These are phyloP conservation scores for Jaapia argillacea DNA, from an alignment of 768 basidiomycete species.

Conservation along the genomic window DNA sequence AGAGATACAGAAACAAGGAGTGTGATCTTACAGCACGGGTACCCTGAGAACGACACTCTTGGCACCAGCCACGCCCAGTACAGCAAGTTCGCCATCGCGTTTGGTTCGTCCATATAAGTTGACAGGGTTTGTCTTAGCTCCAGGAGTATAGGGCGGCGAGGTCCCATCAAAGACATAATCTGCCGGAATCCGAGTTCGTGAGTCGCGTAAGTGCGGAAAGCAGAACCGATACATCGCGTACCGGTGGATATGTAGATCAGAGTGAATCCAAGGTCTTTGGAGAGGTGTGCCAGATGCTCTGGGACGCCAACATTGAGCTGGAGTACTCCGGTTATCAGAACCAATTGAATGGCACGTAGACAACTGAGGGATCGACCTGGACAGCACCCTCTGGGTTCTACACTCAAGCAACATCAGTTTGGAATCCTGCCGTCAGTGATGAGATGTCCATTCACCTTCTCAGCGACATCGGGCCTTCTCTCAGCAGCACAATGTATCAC, in stretches of 20 bases:
- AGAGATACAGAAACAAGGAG: background rate
- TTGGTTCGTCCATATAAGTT: slow-evolving; percentile 88
- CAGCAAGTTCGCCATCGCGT: slow-evolving; percentile 76
- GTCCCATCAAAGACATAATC: slow-evolving; percentile 96
- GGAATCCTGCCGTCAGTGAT: background rate
- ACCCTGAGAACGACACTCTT: slow-evolving; percentile 71
- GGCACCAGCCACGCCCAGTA: slow-evolving; percentile 48
- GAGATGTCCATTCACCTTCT: slow-evolving; percentile 46
- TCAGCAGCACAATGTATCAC: slow-evolving; percentile 96
- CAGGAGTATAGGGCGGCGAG: slow-evolving; percentile 81
- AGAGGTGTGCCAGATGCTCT: slow-evolving; percentile 55
- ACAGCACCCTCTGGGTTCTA: slow-evolving; percentile 63
- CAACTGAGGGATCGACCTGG: slow-evolving; percentile 30
- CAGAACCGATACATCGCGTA: slow-evolving; percentile 12
- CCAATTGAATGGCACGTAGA: background rate
- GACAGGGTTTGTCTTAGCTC: slow-evolving; percentile 67
- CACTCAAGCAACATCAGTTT: background rate
- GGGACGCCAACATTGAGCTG: slow-evolving; percentile 81
- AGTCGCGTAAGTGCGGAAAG: background rate
- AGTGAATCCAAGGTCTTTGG: slow-evolving; percentile 49
- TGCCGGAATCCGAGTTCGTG: slow-evolving; percentile 13
- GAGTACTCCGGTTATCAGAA: slow-evolving; percentile 1
- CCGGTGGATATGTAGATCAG: slow-evolving; percentile 92
- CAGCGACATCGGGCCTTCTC: slow-evolving; percentile 85
- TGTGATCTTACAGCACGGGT: slow-evolving; percentile 64